A percentile compares a stretch with the other conserved stretches of the same genome.
These are phyloP conservation scores for Neltuma alba DNA, from an alignment of 306 rosid species.

Conservation along the genomic window DNA sequence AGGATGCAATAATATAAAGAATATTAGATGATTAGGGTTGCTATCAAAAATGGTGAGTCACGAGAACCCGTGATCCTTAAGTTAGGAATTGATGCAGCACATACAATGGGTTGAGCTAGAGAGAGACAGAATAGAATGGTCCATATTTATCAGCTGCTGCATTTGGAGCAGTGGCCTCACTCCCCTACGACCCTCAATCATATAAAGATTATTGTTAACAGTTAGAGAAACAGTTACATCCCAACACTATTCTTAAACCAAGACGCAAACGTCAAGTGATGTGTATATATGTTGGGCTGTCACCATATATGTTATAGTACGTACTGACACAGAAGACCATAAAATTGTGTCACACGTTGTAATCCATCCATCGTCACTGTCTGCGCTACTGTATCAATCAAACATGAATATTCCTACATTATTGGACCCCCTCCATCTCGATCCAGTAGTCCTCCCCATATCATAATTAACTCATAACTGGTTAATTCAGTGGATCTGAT, in stretches of 20 bases:
- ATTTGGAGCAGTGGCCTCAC: no score
- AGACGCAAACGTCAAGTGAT: slow-evolving; percentile 14
- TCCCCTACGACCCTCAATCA: neutral
- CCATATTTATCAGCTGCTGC: no score
- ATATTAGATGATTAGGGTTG: neutral
- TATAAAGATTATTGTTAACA: neutral
- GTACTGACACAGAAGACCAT: neutral
- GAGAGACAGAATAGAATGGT: neutral
- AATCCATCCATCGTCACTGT: slow-evolving; percentile 25
- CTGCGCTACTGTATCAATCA: slow-evolving; percentile 27
- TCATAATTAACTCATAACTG: neutral
- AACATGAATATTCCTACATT: slow-evolving; percentile 19
- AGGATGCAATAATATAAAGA: slow-evolving; percentile 33
- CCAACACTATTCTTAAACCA: neutral
- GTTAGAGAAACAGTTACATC: slow-evolving; percentile 7
- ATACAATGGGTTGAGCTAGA: neutral
- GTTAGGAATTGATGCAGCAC: slow-evolving; percentile 32
- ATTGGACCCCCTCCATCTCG: slow-evolving; percentile 9
- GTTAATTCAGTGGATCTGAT: slow-evolving; percentile 1
- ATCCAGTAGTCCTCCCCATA: neutral
- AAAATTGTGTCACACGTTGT: slow-evolving; percentile 8
- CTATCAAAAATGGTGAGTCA: slow-evolving; percentile 17
- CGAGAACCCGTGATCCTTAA: slow-evolving; percentile 35
- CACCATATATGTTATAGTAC: slow-evolving; percentile 7
- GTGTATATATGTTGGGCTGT: slow-evolving; percentile 18